Percentiles rank a stretch among this genome's conserved stretches.
These are phyloP conservation scores for Teratosphaeria nubilosa DNA, from an alignment of 2,329 filamentous ascomycete genomes.

Conservation along the genomic window DNA sequence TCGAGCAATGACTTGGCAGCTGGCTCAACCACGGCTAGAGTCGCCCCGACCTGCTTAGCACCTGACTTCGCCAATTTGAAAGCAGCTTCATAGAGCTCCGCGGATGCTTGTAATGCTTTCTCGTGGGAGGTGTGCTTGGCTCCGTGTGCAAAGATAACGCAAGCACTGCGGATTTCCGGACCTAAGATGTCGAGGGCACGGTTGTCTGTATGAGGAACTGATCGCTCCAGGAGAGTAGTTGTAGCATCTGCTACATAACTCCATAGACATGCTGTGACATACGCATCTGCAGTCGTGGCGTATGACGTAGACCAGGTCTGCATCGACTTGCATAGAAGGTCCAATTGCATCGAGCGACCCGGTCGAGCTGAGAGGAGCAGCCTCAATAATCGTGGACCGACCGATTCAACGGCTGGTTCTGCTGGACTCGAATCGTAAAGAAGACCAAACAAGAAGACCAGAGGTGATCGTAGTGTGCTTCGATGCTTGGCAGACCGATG, in stretches of 20 bases:
- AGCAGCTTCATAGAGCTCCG: slow-evolving; percentile 16
- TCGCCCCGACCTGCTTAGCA: slow-evolving; percentile 56
- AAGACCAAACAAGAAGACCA: slow-evolving; percentile 42
- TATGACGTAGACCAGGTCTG: neutral
- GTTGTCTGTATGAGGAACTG: neutral
- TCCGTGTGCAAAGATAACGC: slow-evolving; percentile 57
- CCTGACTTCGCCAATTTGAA: slow-evolving; percentile 49
- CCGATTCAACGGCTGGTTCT: neutral
- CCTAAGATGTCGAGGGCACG: slow-evolving; percentile 27
- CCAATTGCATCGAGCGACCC: neutral
- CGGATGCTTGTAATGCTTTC: slow-evolving; percentile 10
- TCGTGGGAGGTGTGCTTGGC: slow-evolving; percentile 26
- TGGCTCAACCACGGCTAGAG: slow-evolving; percentile 56
- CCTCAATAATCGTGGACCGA: slow-evolving; percentile 1
- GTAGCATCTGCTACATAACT: slow-evolving; percentile 1
- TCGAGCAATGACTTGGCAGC: slow-evolving; percentile 13
- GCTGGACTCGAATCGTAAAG: slow-evolving; percentile 9
- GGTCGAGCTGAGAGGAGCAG: slow-evolving; percentile 4
- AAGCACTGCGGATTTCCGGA: slow-evolving; percentile 59
- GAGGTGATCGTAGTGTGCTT: slow-evolving; percentile 46
- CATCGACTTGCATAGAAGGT: slow-evolving; percentile 4
- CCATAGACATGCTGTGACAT: slow-evolving; percentile 3
- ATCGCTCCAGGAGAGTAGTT: neutral
- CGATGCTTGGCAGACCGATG: slow-evolving; percentile 45
- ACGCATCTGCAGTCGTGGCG: neutral